phyloP scores from a whole-genome alignment of 768 basidiomycete genomes.

The Calocybe gangraenosa region DNA sequence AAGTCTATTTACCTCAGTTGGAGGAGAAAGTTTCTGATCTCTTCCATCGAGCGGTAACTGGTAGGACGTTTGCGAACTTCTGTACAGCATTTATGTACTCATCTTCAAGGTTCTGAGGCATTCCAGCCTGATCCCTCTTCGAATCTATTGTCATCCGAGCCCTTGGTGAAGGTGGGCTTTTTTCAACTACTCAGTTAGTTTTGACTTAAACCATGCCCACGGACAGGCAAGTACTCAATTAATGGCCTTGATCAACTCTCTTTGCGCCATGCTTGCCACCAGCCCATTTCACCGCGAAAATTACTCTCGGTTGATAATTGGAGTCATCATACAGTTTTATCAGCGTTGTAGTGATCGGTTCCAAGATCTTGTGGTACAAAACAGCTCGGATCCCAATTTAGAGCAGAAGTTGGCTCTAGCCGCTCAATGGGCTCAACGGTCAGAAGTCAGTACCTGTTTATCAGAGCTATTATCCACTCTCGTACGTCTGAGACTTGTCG shows the following conservation, averaged over 20 bases:
- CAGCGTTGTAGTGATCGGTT: constrained; percentile 90
- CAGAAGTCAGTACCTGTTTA: constrained; percentile 73
- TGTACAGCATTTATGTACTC: neutral
- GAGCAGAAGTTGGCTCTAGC: constrained; percentile 53
- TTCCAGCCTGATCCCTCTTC: constrained; percentile 81
- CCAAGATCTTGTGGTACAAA: constrained; percentile 55
- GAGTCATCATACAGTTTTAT: constrained; percentile 94
- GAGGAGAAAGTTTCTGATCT: constrained; percentile 89
- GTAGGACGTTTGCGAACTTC: constrained; percentile 29
- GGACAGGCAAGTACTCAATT: constrained; percentile 75
- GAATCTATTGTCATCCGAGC: constrained; percentile 58
- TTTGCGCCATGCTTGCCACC: constrained; percentile 85
- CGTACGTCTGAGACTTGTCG: constrained; percentile 33
- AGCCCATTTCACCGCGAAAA: constrained; percentile 95
- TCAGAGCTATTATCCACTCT: constrained; percentile 54
- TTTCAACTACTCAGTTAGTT: constrained; percentile 4
- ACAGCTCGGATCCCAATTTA: constrained; percentile 27
- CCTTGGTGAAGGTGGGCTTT: constrained; percentile 68
- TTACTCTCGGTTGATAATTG: constrained; percentile 89
- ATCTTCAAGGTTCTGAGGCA: constrained; percentile 65
- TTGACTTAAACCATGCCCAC: neutral
- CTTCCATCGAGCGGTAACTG: constrained; percentile 82
- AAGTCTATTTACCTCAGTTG: constrained; percentile 89
- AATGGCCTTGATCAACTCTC: constrained; percentile 85
- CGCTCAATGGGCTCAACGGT: constrained; percentile 81